phyloP scores from a whole-genome alignment of 2,329 filamentous ascomycete species.

The Botrytis deweyae region DNA sequence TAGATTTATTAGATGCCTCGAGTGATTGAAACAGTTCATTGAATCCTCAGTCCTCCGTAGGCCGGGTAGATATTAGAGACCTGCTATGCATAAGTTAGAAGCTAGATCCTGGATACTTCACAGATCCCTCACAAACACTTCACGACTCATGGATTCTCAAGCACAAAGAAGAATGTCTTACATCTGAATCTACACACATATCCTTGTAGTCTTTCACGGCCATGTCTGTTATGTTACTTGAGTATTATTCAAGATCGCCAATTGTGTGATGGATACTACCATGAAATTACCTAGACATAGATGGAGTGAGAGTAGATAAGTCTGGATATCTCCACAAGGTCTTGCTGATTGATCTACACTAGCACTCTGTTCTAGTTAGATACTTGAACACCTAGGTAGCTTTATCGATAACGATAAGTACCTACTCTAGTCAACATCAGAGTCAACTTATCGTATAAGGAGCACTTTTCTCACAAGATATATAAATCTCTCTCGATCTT shows the following conservation, averaged over 20 bases:
- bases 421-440: too few relatives aligned
- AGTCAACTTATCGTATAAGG: not conserved
- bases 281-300: not conserved
- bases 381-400: not conserved
- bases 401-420: not conserved
- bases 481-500: not conserved
- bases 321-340: not conserved
- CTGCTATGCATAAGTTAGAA: not conserved
- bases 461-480: too few relatives aligned
- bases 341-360: not conserved
- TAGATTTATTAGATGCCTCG: not conserved
- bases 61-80: not conserved
- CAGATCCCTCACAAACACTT: not conserved
- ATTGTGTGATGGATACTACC: not conserved
- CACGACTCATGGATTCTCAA: not conserved
- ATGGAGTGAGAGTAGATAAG: not conserved
- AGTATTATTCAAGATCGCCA: not conserved
- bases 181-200: not conserved
- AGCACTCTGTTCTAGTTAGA: not conserved
- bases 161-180: not conserved
- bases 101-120: not conserved
- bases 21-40: not conserved
- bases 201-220: not conserved
- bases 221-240: too few relatives aligned
- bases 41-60: not conserved